A percentile compares a stretch with the other conserved stretches of the same genome.
Evolutionary conservation across 2,329 filamentous ascomycete genomes (phyloP).

Genomic region (Cladosporium sp.): DNA sequence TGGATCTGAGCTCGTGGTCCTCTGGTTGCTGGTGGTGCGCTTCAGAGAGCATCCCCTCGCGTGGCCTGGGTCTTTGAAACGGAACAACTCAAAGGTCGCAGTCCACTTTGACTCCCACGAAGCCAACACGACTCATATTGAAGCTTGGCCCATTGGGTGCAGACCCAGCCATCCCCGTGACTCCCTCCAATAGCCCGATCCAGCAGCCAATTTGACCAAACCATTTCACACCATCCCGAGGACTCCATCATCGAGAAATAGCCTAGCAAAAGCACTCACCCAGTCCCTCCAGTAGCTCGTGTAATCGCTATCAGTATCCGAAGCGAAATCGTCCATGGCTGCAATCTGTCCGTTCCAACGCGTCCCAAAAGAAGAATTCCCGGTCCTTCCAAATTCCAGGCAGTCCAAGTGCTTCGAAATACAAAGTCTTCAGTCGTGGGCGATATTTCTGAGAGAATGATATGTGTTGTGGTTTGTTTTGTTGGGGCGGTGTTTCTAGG

Average conservation of each 20-base stretch:
- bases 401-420: neutral
- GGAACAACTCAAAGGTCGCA: neutral
- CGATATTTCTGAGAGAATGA: neutral
- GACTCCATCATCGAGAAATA: neutral
- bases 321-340: slow-evolving; percentile 92
- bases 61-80: too few relatives aligned
- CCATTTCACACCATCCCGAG: slow-evolving; percentile 14
- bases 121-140: neutral
- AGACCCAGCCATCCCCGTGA: neutral
- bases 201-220: neutral
- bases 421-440: neutral
- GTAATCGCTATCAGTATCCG: slow-evolving; percentile 97
- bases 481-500: neutral
- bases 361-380: neutral
- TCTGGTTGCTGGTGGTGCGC: too few relatives aligned
- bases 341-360: neutral
- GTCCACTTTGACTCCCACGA: neutral
- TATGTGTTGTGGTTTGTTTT: neutral
- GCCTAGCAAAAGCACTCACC: slow-evolving; percentile 63
- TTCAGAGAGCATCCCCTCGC: neutral
- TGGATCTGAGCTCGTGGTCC: neutral
- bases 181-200: neutral
- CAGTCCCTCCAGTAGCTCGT: slow-evolving; percentile 99
- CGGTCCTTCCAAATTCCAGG: neutral
- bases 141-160: neutral